Percentiles rank a stretch among this genome's conserved stretches.
These are phyloP conservation scores for Astrocystis sublimbata DNA, from an alignment of 495 filamentous ascomycete species.

Conservation along the genomic window DNA sequence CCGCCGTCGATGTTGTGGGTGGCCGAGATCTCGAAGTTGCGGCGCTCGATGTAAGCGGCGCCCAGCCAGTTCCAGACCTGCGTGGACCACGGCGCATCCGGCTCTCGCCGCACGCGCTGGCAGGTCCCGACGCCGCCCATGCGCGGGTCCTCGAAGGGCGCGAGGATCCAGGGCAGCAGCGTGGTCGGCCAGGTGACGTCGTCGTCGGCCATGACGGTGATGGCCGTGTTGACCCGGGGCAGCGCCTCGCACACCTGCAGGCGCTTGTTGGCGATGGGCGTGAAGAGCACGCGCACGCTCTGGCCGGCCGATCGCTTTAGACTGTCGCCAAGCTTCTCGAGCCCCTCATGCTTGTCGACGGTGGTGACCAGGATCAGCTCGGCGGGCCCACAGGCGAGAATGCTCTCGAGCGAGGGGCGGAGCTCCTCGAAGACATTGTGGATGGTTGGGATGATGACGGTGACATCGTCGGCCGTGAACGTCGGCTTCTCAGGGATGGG, in stretches of 20 bases:
- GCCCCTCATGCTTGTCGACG: conserved; percentile 48
- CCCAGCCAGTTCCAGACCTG: conserved; percentile 56
- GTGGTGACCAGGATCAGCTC: conserved; percentile 60
- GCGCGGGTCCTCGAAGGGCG: conserved; percentile 51
- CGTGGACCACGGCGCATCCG: conserved; percentile 28
- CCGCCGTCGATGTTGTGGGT: conserved; percentile 58
- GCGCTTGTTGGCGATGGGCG: conserved; percentile 48
- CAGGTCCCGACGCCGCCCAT: conserved; percentile 58
- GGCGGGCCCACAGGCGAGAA: conserved; percentile 51
- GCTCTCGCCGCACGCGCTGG: conserved; percentile 46
- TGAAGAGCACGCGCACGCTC: conserved; percentile 46
- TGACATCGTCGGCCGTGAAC: conserved; percentile 49
- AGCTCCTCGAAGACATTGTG: conserved; percentile 56
- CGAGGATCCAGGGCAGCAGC: conserved; percentile 48
- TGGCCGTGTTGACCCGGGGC: conserved; percentile 41
- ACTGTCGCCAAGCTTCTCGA: conserved; percentile 46
- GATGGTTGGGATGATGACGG: conserved; percentile 57
- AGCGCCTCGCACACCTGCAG: conserved; percentile 49
- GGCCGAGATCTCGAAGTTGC: conserved; percentile 59
- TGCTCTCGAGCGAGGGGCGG: conserved; percentile 52
- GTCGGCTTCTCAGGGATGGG: conserved; percentile 36
- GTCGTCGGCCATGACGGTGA: conserved; percentile 55
- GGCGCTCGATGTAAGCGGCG: conserved; percentile 54
- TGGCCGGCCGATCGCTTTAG: conserved; percentile 31
- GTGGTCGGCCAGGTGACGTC: conserved; percentile 56